Evolutionary conservation across 75 land plant genomes (phyloP).

Genomic region (Picea glauca): DNA sequence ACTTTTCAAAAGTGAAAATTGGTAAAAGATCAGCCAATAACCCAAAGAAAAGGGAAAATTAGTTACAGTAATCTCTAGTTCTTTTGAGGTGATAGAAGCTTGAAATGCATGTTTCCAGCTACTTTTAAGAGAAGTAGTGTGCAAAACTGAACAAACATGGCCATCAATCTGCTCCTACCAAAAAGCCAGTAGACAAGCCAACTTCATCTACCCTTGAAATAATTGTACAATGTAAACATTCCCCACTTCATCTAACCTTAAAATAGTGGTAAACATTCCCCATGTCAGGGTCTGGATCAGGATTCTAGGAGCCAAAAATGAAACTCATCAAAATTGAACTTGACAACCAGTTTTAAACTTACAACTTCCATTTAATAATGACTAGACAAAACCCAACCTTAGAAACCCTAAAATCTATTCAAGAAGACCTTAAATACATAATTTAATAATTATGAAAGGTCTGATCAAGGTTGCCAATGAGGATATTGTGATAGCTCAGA

Average conservation of each 20-base stretch:
- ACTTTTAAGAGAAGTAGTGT: background rate
- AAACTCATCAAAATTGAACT: background rate
- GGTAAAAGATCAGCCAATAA: background rate
- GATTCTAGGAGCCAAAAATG: background rate
- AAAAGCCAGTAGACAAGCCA: background rate
- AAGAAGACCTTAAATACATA: too few species aligned
- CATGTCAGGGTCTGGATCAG: background rate
- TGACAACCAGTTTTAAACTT: background rate
- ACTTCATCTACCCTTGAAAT: background rate
- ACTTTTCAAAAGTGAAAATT: too few species aligned
- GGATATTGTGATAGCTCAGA: too few species aligned
- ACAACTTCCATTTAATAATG: too few species aligned
- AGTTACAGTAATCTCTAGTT: background rate
- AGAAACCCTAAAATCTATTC: too few species aligned
- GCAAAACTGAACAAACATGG: background rate
- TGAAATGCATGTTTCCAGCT: background rate
- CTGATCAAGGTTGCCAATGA: too few species aligned
- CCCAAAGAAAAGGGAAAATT: background rate
- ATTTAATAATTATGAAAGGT: too few species aligned
- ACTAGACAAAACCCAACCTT: too few species aligned
- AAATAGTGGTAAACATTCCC: background rate
- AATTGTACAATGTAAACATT: background rate
- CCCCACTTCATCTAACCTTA: background rate
- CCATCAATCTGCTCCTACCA: background rate
- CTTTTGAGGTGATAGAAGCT: background rate